Conservation (phyloP, 1,284 basidiomycete genomes). For the Ganoderma multipileum region DNA sequence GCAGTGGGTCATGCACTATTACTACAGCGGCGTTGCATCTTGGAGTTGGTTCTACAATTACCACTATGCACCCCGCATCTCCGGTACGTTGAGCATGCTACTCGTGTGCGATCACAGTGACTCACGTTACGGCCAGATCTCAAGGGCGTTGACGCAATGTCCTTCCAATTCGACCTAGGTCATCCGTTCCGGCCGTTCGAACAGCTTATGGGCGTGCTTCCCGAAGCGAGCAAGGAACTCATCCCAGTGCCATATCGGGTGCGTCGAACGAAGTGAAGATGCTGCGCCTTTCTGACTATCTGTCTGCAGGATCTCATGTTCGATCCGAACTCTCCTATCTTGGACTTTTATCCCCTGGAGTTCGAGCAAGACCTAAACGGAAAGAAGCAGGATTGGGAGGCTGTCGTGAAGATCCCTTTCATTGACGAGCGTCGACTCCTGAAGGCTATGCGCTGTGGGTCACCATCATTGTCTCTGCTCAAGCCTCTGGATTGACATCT, state of each 20-base stretch:
- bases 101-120: constrained; percentile 4
- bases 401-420: constrained; percentile 98
- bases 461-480: neutral
- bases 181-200: constrained; percentile 94
- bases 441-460: constrained; percentile 80
- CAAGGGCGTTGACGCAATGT: constrained; percentile 76
- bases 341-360: constrained; percentile 93
- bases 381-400: constrained; percentile 99
- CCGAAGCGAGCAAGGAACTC: constrained; percentile 87
- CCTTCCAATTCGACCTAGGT: constrained; percentile 88
- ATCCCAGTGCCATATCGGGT: constrained; percentile 89
- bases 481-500: neutral
- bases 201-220: constrained; percentile 98
- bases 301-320: constrained; percentile 84
- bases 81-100: constrained; percentile 57
- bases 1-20: constrained; percentile 99
- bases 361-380: constrained; percentile 97
- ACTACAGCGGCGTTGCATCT: constrained; percentile 95
- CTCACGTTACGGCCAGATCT: constrained; percentile 62
- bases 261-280: constrained; percentile 22
- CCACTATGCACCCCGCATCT: constrained; percentile 95
- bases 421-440: constrained; percentile 88
- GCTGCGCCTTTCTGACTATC: neutral
- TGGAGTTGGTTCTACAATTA: constrained; percentile 99
- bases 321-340: constrained; percentile 85